phyloP scores from a whole-genome alignment of 345 rosid species.

The Murraya paniculata region DNA sequence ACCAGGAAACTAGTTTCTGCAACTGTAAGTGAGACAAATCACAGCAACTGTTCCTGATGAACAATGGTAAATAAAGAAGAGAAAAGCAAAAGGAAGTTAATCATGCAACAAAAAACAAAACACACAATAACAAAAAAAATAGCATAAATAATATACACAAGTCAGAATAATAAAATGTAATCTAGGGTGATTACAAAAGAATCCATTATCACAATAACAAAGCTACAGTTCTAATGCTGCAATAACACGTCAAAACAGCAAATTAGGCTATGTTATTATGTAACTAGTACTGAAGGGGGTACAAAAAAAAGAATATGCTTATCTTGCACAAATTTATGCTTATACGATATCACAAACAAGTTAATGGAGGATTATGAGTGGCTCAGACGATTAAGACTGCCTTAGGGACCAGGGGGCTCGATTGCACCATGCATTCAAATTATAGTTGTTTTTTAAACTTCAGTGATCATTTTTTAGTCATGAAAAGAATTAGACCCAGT shows the following conservation, averaged over 20 bases:
- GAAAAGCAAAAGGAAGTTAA: slow-evolving; percentile 1
- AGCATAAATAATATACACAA: neutral
- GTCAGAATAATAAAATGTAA: neutral
- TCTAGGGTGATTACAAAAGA: neutral
- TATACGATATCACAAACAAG: neutral
- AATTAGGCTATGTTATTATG: neutral
- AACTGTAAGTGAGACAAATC: slow-evolving; percentile 48
- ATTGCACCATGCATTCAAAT: neutral
- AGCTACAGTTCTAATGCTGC: neutral
- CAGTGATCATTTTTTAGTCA: neutral
- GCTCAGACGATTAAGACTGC: neutral
- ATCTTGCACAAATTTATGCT: neutral
- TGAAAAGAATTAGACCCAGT: neutral
- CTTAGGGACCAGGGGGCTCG: neutral
- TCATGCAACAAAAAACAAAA: too few species aligned
- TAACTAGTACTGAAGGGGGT: neutral
- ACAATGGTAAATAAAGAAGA: slow-evolving; percentile 19
- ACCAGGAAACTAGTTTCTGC: slow-evolving; percentile 53
- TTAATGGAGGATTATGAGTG: neutral
- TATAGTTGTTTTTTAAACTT: neutral
- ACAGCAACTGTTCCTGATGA: slow-evolving; percentile 65
- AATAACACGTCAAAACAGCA: neutral
- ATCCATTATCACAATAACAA: neutral
- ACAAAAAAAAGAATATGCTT: neutral
- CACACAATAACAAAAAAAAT: too few species aligned